These are phyloP conservation scores for Kodamaea sp. DNA, from an alignment of 1,139 yeast species.

Conservation along the genomic window DNA sequence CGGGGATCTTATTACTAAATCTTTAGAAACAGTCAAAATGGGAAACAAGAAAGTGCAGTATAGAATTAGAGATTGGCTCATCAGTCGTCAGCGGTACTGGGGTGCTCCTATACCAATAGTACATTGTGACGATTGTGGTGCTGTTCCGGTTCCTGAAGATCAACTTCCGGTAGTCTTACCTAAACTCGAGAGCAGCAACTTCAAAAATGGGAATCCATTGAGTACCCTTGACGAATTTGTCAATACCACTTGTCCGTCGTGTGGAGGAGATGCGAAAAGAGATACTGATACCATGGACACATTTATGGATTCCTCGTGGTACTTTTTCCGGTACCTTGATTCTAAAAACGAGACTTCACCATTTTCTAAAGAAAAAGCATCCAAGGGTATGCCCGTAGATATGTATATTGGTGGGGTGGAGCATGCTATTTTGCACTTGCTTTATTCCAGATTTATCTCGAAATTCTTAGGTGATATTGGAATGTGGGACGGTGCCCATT, in stretches of 20 bases:
- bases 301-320: conserved; percentile 97
- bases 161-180: conserved; percentile 85
- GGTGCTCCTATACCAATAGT: conserved; percentile 97
- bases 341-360: conserved; percentile 57
- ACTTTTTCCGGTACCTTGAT: conserved; percentile 82
- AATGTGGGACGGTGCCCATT: conserved; percentile 44
- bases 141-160: conserved; percentile 85
- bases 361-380: conserved; percentile 54
- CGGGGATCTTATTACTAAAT: conserved; percentile 43
- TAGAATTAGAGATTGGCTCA: conserved; percentile 87
- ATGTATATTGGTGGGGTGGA: conserved; percentile 93
- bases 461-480: conserved; percentile 71
- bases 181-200: conserved; percentile 36
- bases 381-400: conserved; percentile 75
- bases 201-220: conserved; percentile 72
- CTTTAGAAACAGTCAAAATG: conserved; percentile 33
- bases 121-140: conserved; percentile 83
- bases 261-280: conserved; percentile 73
- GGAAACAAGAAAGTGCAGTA: conserved; percentile 59
- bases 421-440: conserved; percentile 88
- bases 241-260: conserved; percentile 76
- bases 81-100: conserved; percentile 95
- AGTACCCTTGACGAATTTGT: conserved; percentile 69
- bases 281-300: conserved; percentile 99
- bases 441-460: conserved; percentile 81